Evolutionary conservation across 768 basidiomycete species (phyloP).

Genomic region (Leucocoprinus sp.): DNA sequence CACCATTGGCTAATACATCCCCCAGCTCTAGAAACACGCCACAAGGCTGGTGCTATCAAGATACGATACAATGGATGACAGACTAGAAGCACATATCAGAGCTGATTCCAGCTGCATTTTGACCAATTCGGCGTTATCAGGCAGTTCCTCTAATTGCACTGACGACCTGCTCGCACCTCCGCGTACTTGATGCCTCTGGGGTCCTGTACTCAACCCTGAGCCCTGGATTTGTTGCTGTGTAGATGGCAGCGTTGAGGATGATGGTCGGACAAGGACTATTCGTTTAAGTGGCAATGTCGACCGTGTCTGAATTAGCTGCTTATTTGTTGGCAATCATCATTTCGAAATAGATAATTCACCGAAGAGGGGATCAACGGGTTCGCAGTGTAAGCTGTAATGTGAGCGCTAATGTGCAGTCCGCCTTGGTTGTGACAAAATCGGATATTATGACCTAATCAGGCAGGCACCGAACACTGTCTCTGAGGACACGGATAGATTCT

Average conservation of each 20-base stretch:
- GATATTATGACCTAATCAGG: slow-evolving; percentile 7
- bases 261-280: neutral
- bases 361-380: neutral
- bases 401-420: too few relatives aligned
- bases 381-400: neutral
- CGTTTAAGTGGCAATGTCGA: neutral
- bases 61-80: slow-evolving; percentile 66
- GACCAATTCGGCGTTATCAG: slow-evolving; percentile 3
- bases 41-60: slow-evolving; percentile 61
- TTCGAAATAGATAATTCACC: neutral
- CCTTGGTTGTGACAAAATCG: too few relatives aligned
- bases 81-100: neutral
- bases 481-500: slow-evolving; percentile 4
- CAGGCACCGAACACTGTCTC: slow-evolving; percentile 1
- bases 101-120: neutral
- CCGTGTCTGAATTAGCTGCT: neutral
- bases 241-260: neutral
- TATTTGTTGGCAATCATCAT: neutral
- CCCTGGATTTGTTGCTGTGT: neutral
- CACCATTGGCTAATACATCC: slow-evolving; percentile 1
- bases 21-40: slow-evolving; percentile 62
- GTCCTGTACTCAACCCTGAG: neutral
- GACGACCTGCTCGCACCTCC: neutral
- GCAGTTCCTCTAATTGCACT: neutral
- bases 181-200: neutral